A percentile compares a stretch with the other conserved stretches of the same genome.
These are phyloP conservation scores for Glomus cerebriforme DNA, from an alignment of 192 early-diverging fungal genomes.

Conservation along the genomic window DNA sequence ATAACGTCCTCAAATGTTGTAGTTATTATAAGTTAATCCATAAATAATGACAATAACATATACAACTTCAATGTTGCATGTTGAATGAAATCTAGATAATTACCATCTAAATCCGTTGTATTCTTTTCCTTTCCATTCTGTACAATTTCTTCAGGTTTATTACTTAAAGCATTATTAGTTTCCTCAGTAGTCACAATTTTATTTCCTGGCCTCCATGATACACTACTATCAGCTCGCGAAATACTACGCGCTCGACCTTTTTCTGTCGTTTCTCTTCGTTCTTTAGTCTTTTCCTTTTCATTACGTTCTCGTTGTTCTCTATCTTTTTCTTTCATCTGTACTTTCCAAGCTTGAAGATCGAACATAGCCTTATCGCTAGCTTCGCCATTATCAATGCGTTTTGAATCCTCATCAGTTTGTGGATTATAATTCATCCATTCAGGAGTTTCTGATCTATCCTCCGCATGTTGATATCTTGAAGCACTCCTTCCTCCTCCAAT, in stretches of 20 bases:
- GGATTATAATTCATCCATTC: conserved; percentile 68
- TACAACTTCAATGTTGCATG: background rate
- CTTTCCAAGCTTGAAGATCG: conserved; percentile 63
- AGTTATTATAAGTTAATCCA: background rate
- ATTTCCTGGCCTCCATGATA: conserved; percentile 47
- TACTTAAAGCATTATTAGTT: background rate
- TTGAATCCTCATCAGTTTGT: conserved; percentile 42
- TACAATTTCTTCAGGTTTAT: background rate
- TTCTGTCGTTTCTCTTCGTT: conserved; percentile 38
- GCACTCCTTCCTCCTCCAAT: background rate
- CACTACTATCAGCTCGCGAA: conserved; percentile 49
- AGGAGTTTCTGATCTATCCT: conserved; percentile 45
- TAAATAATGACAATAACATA: background rate
- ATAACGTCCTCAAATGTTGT: background rate
- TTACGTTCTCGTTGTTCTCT: conserved; percentile 26
- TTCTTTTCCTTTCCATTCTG: conserved; percentile 33
- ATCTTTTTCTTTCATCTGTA: conserved; percentile 59
- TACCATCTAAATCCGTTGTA: conserved; percentile 19
- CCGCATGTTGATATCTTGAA: conserved; percentile 24
- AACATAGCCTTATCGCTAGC: conserved; percentile 42
- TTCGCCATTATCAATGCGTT: conserved; percentile 32
- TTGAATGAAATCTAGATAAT: background rate
- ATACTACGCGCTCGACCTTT: conserved; percentile 31
- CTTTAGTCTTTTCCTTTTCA: conserved; percentile 45
- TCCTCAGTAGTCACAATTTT: background rate